Conservation (phyloP, 148 eudicot genomes). For the Nepenthes gracilis region DNA sequence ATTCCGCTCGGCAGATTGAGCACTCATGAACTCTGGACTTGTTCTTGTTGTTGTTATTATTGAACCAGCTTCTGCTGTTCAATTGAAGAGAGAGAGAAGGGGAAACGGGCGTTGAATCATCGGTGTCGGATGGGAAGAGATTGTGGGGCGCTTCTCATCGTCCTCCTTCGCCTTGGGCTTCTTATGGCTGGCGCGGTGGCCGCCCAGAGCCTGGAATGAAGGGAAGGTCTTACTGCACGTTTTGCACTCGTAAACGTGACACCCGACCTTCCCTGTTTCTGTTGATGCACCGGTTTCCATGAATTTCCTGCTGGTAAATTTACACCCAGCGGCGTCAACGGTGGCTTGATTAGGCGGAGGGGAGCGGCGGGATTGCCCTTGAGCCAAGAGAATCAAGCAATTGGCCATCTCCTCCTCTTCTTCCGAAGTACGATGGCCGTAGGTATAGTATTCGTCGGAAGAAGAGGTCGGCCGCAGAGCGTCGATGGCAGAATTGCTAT, state of each 20-base stretch:
- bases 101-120: constrained; percentile 1
- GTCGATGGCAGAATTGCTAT: background rate
- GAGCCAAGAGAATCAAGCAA: constrained; percentile 6
- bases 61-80: constrained; percentile 4
- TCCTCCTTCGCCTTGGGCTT: constrained; percentile 25
- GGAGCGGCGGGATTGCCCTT: background rate
- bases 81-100: constrained; percentile 11
- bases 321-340: background rate
- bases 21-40: constrained; percentile 43
- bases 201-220: background rate
- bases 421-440: background rate
- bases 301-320: background rate
- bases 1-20: constrained; percentile 48
- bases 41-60: background rate
- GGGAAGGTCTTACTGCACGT: background rate
- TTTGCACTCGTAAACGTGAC: background rate
- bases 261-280: background rate
- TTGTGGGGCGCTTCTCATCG: background rate
- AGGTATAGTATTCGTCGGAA: background rate
- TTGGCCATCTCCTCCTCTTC: constrained; percentile 2
- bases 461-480: constrained; percentile 1
- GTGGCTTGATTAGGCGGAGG: background rate
- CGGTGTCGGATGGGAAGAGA: constrained; percentile 10
- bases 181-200: constrained; percentile 23
- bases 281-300: background rate